Conservation (phyloP, 192 early-diverging fungal species). For the Coemansia sp. region DNA sequence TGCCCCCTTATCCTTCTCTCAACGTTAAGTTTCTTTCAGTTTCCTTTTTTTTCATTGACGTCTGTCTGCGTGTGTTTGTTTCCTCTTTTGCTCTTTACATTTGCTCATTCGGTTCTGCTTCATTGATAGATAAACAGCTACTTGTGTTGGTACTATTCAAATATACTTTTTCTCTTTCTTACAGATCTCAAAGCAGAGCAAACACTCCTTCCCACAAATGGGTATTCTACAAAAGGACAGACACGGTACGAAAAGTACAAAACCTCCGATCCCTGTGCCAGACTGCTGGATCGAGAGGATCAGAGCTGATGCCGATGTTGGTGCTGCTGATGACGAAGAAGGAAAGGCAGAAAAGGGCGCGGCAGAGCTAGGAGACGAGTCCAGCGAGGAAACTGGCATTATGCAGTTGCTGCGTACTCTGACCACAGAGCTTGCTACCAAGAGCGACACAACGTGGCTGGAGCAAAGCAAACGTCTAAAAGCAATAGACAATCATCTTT, state of each 20-base stretch:
- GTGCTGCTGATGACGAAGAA: background rate
- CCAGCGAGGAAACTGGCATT: constrained; percentile 12
- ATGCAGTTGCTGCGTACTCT: constrained; percentile 12
- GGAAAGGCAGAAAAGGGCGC: background rate
- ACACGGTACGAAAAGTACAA: constrained; percentile 30
- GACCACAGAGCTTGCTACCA: constrained; percentile 7
- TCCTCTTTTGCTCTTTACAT: too few relatives aligned
- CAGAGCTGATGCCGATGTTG: background rate
- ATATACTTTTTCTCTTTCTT: background rate
- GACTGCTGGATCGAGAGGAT: constrained; percentile 37
- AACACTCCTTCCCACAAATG: constrained; percentile 11
- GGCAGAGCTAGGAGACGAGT: background rate
- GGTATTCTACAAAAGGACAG: constrained; percentile 43
- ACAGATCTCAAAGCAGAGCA: background rate
- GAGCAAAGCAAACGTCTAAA: constrained; percentile 46
- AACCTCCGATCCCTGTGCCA: constrained; percentile 45
- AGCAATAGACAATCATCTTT: constrained; percentile 12
- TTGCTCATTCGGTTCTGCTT: too few relatives aligned
- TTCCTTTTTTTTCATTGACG: too few relatives aligned
- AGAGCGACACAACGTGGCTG: constrained; percentile 26
- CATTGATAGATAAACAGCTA: too few relatives aligned
- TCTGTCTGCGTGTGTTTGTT: too few relatives aligned
- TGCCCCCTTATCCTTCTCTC: too few relatives aligned
- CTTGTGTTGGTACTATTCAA: too few relatives aligned
- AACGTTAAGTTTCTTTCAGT: too few relatives aligned